Evolutionary conservation across 305 asterid genomes (phyloP).

Genomic region (Fraxinus floribunda): DNA sequence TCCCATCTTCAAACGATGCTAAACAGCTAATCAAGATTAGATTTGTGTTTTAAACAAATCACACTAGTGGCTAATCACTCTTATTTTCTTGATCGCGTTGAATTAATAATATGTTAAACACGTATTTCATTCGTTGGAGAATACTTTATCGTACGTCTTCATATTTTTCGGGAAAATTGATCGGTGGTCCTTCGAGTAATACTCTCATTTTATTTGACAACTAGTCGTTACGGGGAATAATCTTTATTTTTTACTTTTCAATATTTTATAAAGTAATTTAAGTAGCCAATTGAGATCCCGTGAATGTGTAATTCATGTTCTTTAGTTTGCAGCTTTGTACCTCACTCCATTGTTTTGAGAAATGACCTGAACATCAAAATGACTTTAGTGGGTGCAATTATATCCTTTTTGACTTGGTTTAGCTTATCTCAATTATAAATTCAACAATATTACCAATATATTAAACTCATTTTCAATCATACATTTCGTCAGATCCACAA

Average conservation of each 20-base stretch:
- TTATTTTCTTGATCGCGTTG: not conserved
- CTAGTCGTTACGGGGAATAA: not conserved
- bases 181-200: not conserved
- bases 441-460: not conserved
- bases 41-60: not conserved
- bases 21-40: conserved; percentile 12
- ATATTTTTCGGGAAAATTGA: not conserved
- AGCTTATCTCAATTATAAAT: not conserved
- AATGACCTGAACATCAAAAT: not conserved
- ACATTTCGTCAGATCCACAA: too few species aligned
- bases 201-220: not conserved
- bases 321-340: not conserved
- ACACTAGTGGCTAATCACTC: not conserved
- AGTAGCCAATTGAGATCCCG: not conserved
- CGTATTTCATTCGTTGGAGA: not conserved
- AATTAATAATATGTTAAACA: not conserved
- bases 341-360: not conserved
- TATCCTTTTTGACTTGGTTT: not conserved
- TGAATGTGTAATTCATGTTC: not conserved
- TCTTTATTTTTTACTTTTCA: not conserved
- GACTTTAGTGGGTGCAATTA: not conserved
- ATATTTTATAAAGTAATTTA: not conserved
- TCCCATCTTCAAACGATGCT: conserved; percentile 11
- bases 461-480: not conserved
- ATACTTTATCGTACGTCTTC: not conserved